These are phyloP conservation scores for Westerdykella aurantiaca DNA, from an alignment of 2,329 filamentous ascomycete genomes.

Conservation along the genomic window DNA sequence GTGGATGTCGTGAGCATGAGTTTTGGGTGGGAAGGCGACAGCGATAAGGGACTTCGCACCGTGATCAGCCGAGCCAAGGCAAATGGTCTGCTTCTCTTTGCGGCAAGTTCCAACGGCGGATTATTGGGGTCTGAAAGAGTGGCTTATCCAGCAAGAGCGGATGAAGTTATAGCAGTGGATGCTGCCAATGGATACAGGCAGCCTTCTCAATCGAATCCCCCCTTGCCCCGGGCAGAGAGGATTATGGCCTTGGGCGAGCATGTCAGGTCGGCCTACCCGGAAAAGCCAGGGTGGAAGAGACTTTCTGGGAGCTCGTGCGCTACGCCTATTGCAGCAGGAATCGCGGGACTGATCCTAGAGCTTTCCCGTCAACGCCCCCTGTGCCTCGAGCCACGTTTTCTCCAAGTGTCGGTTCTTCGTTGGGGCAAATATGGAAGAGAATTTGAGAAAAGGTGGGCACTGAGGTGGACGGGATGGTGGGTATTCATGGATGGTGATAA, in stretches of 20 bases:
- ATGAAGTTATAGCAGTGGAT: constrained; percentile 9
- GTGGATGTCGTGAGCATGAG: constrained; percentile 13
- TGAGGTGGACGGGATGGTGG: too few species aligned
- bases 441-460: too few species aligned
- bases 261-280: constrained; percentile 2
- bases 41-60: not conserved
- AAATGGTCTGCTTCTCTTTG: constrained; percentile 5
- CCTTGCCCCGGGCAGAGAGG: not conserved
- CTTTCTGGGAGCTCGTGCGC: constrained; percentile 7
- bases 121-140: constrained; percentile 1
- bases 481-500: too few species aligned
- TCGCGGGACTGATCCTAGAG: constrained; percentile 8
- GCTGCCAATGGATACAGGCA: constrained; percentile 3
- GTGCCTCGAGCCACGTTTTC: not conserved
- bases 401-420: too few species aligned
- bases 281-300: constrained; percentile 1
- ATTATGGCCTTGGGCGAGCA: constrained; percentile 3
- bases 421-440: too few species aligned
- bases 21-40: constrained; percentile 6
- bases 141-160: constrained; percentile 8
- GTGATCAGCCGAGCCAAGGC: not conserved
- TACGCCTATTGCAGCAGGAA: constrained; percentile 10
- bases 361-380: constrained; percentile 8
- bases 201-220: constrained; percentile 5
- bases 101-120: constrained; percentile 8